Percentiles rank a stretch among this genome's conserved stretches.
phyloP scores from a whole-genome alignment of 2,329 filamentous ascomycete genomes.

The Sodiomyces alkalinus region DNA sequence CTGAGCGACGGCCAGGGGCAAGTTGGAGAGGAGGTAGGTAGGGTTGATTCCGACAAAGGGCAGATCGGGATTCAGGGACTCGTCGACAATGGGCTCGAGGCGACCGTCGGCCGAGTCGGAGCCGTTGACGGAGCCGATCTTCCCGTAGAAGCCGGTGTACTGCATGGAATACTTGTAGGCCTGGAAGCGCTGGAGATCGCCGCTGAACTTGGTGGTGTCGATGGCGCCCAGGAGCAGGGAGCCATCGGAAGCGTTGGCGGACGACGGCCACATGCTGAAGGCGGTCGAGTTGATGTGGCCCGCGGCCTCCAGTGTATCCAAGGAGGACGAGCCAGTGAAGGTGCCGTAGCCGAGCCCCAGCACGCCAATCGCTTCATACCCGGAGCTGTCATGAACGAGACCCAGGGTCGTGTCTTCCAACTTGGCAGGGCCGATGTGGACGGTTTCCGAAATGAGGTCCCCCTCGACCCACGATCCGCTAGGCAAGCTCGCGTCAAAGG shows the following conservation, averaged over 20 bases:
- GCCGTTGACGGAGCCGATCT: slow-evolving; percentile 3
- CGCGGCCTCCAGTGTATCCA: slow-evolving; percentile 47
- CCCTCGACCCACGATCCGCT: slow-evolving; percentile 37
- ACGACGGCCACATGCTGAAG: slow-evolving; percentile 49
- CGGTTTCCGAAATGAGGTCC: slow-evolving; percentile 32
- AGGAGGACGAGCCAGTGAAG: slow-evolving; percentile 39
- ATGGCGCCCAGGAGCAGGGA: slow-evolving; percentile 5
- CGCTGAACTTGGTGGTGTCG: slow-evolving; percentile 5
- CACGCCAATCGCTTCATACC: no score
- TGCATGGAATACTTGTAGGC: background rate
- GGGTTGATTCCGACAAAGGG: slow-evolving; percentile 1
- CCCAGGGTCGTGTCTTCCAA: slow-evolving; percentile 39
- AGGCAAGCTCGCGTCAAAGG: slow-evolving; percentile 44
- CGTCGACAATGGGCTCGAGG: background rate
- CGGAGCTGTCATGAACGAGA: slow-evolving; percentile 33
- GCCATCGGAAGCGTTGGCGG: slow-evolving; percentile 1
- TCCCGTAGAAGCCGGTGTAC: slow-evolving; percentile 1
- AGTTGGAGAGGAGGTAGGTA: slow-evolving; percentile 3
- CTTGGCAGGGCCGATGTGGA: slow-evolving; percentile 30
- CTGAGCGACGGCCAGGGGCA: slow-evolving; percentile 11
- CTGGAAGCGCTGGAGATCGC: slow-evolving; percentile 10
- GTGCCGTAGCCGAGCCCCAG: slow-evolving; percentile 44
- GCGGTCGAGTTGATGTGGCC: slow-evolving; percentile 46
- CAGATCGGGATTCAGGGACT: background rate
- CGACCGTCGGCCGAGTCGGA: background rate